Percentiles rank a stretch among this genome's conserved stretches.
Evolutionary conservation across 2,329 filamentous ascomycete genomes (phyloP).

Genomic region (Colletotrichum chrysophilum): DNA sequence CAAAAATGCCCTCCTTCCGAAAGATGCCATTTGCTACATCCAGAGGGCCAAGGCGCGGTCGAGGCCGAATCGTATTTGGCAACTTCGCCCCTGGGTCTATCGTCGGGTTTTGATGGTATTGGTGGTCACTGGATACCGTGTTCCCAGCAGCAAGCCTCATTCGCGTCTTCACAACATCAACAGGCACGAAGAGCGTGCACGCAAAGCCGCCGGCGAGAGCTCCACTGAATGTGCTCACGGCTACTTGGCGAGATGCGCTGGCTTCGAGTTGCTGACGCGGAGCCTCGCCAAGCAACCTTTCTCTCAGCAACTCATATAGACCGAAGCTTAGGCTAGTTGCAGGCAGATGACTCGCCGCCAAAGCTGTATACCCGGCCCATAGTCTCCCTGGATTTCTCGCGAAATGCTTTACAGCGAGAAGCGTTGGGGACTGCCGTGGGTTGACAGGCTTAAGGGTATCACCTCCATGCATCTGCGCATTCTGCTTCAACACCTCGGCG

Average conservation of each 20-base stretch:
- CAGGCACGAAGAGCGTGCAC: slow-evolving; percentile 21
- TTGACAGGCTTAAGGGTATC: not conserved
- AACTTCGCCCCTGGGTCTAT: not conserved
- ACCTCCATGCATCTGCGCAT: slow-evolving; percentile 21
- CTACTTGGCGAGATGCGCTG: not conserved
- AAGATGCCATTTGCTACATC: not conserved
- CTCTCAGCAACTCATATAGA: not conserved
- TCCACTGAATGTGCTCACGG: not conserved
- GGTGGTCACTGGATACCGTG: too few relatives aligned
- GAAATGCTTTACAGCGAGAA: not conserved
- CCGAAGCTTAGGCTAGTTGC: not conserved
- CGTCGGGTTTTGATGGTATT: not conserved
- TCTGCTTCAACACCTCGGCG: slow-evolving; percentile 26
- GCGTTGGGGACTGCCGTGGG: not conserved
- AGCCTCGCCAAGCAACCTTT: not conserved
- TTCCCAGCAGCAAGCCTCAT: slow-evolving; percentile 23
- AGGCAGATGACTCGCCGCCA: not conserved
- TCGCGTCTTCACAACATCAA: slow-evolving; percentile 25
- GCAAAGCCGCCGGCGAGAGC: slow-evolving; percentile 10
- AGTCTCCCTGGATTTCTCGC: not conserved
- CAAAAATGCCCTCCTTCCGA: not conserved
- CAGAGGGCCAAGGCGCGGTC: not conserved
- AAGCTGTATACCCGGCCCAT: slow-evolving; percentile 1
- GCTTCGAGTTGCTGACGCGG: not conserved
- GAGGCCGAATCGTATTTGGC: not conserved